phyloP scores from a whole-genome alignment of 176 grass and related monocot genomes.

The Elymus sibiricus region DNA sequence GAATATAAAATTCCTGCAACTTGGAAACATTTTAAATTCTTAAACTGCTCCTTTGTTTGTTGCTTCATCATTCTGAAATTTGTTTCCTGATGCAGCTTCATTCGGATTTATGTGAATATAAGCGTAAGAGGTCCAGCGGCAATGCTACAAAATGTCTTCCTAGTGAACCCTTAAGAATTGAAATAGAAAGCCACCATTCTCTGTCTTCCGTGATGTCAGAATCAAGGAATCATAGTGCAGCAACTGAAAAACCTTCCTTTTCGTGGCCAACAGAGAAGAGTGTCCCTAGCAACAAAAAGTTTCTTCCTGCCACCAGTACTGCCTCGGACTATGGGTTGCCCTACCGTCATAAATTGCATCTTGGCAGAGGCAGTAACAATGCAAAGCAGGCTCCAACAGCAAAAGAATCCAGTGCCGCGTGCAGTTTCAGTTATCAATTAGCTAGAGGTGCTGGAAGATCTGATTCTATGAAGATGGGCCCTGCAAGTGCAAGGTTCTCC shows the following conservation, averaged over 20 bases:
- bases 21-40: not conserved
- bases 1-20: not conserved
- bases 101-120: not conserved
- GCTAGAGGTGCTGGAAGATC: slow-evolving; percentile 16
- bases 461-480: slow-evolving; percentile 8
- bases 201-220: not conserved
- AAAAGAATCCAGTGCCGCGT: not conserved
- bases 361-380: not conserved
- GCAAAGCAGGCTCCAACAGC: not conserved
- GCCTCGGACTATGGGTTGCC: not conserved
- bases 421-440: slow-evolving; percentile 28
- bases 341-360: not conserved
- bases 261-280: not conserved
- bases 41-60: not conserved
- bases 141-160: not conserved
- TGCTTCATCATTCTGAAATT: not conserved
- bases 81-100: slow-evolving; percentile 1
- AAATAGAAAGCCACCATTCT: not conserved
- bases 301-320: not conserved
- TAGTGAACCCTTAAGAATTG: not conserved
- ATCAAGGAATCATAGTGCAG: not conserved
- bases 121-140: not conserved
- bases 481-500: not conserved
- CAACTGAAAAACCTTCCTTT: not conserved
- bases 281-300: not conserved